A percentile compares a stretch with the other conserved stretches of the same genome.
Conservation (phyloP, 768 basidiomycete genomes). For the Kwoniella bestiolae region DNA sequence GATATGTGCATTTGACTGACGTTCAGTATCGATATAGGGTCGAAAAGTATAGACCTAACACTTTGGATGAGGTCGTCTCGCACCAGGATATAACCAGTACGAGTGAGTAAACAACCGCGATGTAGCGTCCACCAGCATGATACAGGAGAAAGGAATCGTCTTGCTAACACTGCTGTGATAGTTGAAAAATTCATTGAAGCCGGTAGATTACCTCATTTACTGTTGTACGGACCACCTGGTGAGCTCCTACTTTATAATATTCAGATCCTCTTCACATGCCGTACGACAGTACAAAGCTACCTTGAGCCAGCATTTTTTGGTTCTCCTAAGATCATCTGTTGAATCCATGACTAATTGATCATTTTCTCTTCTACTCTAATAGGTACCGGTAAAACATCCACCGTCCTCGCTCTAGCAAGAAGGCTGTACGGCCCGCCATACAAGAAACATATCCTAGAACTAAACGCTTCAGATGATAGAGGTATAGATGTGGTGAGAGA, state of each 20-base stretch:
- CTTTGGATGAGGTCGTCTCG: slow-evolving; percentile 91
- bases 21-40: slow-evolving; percentile 72
- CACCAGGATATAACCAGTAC: slow-evolving; percentile 94
- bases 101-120: slow-evolving; percentile 64
- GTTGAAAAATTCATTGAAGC: slow-evolving; percentile 97
- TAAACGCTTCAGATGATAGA: slow-evolving; percentile 97
- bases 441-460: slow-evolving; percentile 90
- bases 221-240: slow-evolving; percentile 97
- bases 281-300: too few relatives aligned
- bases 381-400: slow-evolving; percentile 92
- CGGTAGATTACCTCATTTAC: slow-evolving; percentile 87
- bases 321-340: too few relatives aligned
- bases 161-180: slow-evolving; percentile 51
- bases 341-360: too few relatives aligned
- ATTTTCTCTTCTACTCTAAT: too few relatives aligned
- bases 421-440: slow-evolving; percentile 87
- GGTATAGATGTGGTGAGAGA: slow-evolving; percentile 98
- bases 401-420: slow-evolving; percentile 91
- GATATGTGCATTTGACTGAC: too few relatives aligned
- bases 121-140: too few relatives aligned
- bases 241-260: background rate
- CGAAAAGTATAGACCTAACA: slow-evolving; percentile 93
- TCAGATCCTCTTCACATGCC: background rate
- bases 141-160: too few relatives aligned
- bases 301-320: too few relatives aligned